A percentile compares a stretch with the other conserved stretches of the same genome.
Conservation (phyloP, 2,329 filamentous ascomycete species). For the Aspergillus sojae region DNA sequence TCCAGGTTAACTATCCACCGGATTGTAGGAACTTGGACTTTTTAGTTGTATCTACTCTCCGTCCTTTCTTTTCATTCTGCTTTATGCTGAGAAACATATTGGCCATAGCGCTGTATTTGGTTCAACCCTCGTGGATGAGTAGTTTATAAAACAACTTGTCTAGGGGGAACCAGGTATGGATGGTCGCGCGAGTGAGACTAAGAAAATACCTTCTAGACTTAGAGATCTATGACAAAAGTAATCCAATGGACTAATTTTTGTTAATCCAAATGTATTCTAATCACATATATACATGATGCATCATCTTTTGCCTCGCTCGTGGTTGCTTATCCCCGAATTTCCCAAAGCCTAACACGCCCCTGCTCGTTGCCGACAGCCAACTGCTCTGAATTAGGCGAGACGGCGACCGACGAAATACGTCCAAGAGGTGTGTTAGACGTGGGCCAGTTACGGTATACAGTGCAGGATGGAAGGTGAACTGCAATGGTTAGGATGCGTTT, state of each 20-base stretch:
- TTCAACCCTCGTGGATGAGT: not conserved
- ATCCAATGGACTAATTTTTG: not conserved
- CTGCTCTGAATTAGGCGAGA: slow-evolving; percentile 66
- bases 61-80: not conserved
- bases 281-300: not conserved
- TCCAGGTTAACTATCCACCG: not conserved
- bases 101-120: not conserved
- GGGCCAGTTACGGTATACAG: slow-evolving; percentile 96
- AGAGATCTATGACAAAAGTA: not conserved
- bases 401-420: slow-evolving; percentile 74
- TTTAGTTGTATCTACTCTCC: not conserved
- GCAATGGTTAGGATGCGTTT: slow-evolving; percentile 7
- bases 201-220: not conserved
- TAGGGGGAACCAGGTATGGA: not conserved
- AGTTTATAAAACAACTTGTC: not conserved
- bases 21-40: not conserved
- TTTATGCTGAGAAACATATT: not conserved
- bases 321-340: slow-evolving; percentile 65
- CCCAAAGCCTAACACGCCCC: slow-evolving; percentile 88
- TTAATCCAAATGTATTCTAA: slow-evolving; percentile 8
- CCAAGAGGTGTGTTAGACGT: slow-evolving; percentile 87
- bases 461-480: slow-evolving; percentile 88
- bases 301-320: not conserved
- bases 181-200: not conserved
- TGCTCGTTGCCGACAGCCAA: slow-evolving; percentile 86